A percentile compares a stretch with the other conserved stretches of the same genome.
Conservation (phyloP, 2,329 filamentous ascomycete species). For the Pestalotiopsis sp. region DNA sequence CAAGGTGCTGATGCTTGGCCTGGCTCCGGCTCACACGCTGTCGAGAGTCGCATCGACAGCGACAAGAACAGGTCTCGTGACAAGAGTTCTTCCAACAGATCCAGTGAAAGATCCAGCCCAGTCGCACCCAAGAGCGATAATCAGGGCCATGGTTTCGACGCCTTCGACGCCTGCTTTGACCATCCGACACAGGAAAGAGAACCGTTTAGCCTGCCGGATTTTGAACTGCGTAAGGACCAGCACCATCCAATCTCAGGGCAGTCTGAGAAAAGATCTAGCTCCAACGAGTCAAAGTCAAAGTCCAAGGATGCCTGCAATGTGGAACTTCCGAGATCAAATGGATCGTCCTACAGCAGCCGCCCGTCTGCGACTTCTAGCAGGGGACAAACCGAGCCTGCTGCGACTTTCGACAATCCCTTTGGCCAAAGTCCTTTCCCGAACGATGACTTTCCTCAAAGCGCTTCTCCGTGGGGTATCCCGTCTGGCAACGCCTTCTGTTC, state of each 20-base stretch:
- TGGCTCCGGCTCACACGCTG: not conserved
- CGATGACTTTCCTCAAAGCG: not conserved
- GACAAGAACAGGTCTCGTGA: not conserved
- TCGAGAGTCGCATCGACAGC: not conserved
- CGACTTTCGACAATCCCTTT: not conserved
- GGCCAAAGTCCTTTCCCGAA: not conserved
- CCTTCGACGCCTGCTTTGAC: not conserved
- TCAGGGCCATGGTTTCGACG: not conserved
- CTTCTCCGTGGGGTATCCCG: not conserved
- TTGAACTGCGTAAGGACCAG: not conserved
- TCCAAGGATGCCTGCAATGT: not conserved
- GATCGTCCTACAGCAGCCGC: not conserved
- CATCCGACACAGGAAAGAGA: not conserved
- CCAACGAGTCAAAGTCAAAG: not conserved
- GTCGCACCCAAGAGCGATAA: not conserved
- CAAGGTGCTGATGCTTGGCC: not conserved
- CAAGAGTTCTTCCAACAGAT: not conserved
- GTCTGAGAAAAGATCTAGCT: not conserved
- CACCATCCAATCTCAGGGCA: not conserved
- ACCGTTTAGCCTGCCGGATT: not conserved
- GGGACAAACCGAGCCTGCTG: not conserved
- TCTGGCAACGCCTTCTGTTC: constrained; percentile 11
- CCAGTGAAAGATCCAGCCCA: not conserved
- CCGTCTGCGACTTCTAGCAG: not conserved
- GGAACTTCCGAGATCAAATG: not conserved